Conservation (phyloP, 2,329 filamentous ascomycete genomes). For the Zasmidium citrigriseum region DNA sequence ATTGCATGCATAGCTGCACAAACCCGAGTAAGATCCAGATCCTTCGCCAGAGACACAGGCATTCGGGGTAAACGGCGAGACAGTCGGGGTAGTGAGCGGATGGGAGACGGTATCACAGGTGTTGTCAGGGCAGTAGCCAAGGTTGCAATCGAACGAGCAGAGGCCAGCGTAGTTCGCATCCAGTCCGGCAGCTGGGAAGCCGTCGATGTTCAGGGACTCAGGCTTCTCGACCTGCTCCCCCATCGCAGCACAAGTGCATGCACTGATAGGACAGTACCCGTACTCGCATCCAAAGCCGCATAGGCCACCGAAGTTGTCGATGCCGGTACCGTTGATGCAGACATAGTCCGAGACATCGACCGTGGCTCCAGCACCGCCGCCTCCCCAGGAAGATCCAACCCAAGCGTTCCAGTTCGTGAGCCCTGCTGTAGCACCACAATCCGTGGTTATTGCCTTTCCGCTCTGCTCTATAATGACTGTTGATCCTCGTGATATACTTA, state of each 20-base stretch:
- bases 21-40: neutral
- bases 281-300: neutral
- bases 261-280: neutral
- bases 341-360: neutral
- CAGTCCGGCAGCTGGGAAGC: neutral
- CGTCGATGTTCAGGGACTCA: neutral
- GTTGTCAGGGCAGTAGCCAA: neutral
- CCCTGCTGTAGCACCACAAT: conserved; percentile 14
- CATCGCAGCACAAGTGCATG: neutral
- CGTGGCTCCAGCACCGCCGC: neutral
- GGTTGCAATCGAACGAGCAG: neutral
- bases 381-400: conserved; percentile 14
- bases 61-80: neutral
- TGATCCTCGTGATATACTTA: neutral
- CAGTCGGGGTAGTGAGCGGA: neutral
- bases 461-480: conserved; percentile 33
- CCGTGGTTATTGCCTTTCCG: conserved; percentile 40
- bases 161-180: neutral
- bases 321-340: neutral
- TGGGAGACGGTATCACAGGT: neutral
- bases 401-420: conserved; percentile 27
- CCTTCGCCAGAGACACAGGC: neutral
- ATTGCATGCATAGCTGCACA: neutral
- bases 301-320: neutral
- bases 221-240: neutral